Evolutionary conservation across 1,284 basidiomycete genomes (phyloP), one percentile per base, ranked within the genome.

Genomic region (Ustilago shanxiensis): DNA sequence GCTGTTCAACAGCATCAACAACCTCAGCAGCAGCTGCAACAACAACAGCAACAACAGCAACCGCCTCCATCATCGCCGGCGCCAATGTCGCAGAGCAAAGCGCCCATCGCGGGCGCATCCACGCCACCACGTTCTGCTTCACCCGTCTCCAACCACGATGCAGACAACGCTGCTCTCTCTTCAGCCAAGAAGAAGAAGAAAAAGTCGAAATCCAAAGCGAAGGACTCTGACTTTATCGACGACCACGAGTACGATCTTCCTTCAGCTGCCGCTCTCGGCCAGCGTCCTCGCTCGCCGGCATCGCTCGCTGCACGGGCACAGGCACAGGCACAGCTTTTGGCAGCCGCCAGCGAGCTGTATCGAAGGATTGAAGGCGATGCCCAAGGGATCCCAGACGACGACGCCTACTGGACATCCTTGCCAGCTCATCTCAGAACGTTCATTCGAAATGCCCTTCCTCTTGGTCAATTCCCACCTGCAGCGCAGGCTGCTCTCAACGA

Each of bases 331-430:
- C 83, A 85, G 64, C 77, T 85, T 24, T 51, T 85, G 47, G 79
- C 81, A 33, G 83, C 84, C 13, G 84, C 84, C 20, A 83, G 81
- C 57, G 84, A 85, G 45, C 74, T 85, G 18, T 85, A 85, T 54
- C 76, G 83, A n/a, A 74, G 84, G 37, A 84, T 85, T 61, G 83
- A 84, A 57, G 79, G 79, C 35, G 84, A 85, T 50, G 82, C 84
- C 7, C 75, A 80, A 35, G 82, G 83, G 13, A 79, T 85, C 26
- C 81, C 79, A 28, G 87, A 88, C 61, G 89, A 90, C 70, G 89
- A 90, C 72, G 88, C 89, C 7, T 90, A 90, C 83, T 90, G 89
- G 89, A 88, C 89, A 5, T 89, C 88, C 14, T 83, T 90, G 2
- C 89, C 89, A 0, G 86, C 88, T 11, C 89, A 90, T 81, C 85